phyloP scores from a whole-genome alignment of 2,329 filamentous ascomycete species.

The Colletotrichum eremochloae region DNA sequence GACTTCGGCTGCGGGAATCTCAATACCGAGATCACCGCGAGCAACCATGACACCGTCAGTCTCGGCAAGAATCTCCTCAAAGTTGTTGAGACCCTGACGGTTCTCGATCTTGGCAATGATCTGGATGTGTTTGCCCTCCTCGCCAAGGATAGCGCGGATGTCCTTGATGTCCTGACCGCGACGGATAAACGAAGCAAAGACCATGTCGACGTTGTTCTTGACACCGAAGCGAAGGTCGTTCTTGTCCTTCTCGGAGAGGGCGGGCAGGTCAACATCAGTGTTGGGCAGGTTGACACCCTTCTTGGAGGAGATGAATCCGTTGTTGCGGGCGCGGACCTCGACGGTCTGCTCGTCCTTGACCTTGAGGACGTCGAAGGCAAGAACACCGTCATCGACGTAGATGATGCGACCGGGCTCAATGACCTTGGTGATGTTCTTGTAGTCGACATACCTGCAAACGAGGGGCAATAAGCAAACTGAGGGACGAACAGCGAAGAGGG shows the following conservation, averaged over 20 bases:
- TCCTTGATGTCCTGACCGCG: constrained; percentile 91
- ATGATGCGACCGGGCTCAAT: constrained; percentile 92
- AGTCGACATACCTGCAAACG: constrained; percentile 86
- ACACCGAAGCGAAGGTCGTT: constrained; percentile 93
- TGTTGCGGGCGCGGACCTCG: constrained; percentile 90
- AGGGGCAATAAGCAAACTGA: neutral
- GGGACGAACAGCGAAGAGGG: constrained; percentile 24
- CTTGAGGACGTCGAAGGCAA: constrained; percentile 93
- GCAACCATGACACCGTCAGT: constrained; percentile 99
- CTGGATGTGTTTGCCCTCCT: constrained; percentile 95
- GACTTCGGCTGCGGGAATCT: constrained; percentile 98
- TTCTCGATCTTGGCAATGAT: constrained; percentile 99
- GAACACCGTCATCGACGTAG: constrained; percentile 98
- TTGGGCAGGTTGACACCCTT: constrained; percentile 99
- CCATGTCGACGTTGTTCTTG: constrained; percentile 99
- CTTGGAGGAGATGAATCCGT: constrained; percentile 97
- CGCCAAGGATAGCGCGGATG: constrained; percentile 91
- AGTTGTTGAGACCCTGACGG: constrained; percentile 99
- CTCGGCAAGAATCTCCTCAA: constrained; percentile 93
- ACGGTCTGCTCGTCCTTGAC: constrained; percentile 91
- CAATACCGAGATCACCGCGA: constrained; percentile 97
- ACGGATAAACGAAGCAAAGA: constrained; percentile 98
- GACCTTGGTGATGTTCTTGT: constrained; percentile 99
- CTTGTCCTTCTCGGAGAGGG: constrained; percentile 98
- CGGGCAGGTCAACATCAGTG: constrained; percentile 97